Base-by-base conservation (phyloP, 2,329 filamentous ascomycete species). In the Cladosporium colombiae region DNA sequence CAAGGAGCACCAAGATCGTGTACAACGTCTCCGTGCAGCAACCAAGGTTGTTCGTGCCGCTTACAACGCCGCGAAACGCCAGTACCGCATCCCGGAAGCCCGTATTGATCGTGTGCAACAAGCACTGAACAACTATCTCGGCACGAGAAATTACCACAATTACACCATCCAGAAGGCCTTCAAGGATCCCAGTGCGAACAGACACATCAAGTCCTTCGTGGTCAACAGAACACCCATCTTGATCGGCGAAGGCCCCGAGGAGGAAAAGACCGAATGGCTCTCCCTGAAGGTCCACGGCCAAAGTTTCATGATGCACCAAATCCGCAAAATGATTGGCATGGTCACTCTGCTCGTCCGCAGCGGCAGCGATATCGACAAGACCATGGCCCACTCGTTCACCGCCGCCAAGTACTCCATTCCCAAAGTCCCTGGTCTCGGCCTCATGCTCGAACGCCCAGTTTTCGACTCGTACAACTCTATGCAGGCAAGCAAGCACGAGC, bases 241-340 rank as follows among this genome's bases (percentile, higher is more conserved):
- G 10, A 78, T 77, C 40, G 74, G 75, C 53, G 75, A 75, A 13
- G 74, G 72, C 1, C 66, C 69, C 5, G 65, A 56, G 3, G 74
- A 75, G 44, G 71, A 74, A 21, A 89, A 94, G 75, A 97, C 93
- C 1, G 91, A 99, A 81, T 99, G 95, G 95, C 84, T 99, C 5
- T 95, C 91, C 52, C 84, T 98, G 70, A 97, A 96, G 77, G 93
- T 99, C 27, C 95, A 99, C 78, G 95, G 95, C 0, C 95, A 99
- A 79, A 94, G 90, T 75, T 99, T 99, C 84, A 99, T 99, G 95
- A 99, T 99, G 95, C 95, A 99, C 79, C 95, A 99, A 81, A 99
- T 99, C 78, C 90, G 95, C 74, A 99, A 98, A 81, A 98, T 99
- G 95, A 92, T 99, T 18, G 92, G 91, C 65, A 93, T 99, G 90